A percentile compares a stretch with the other conserved stretches of the same genome.
phyloP scores from a whole-genome alignment of 768 basidiomycete genomes.

The Chalciporus pseudorubinellus region DNA sequence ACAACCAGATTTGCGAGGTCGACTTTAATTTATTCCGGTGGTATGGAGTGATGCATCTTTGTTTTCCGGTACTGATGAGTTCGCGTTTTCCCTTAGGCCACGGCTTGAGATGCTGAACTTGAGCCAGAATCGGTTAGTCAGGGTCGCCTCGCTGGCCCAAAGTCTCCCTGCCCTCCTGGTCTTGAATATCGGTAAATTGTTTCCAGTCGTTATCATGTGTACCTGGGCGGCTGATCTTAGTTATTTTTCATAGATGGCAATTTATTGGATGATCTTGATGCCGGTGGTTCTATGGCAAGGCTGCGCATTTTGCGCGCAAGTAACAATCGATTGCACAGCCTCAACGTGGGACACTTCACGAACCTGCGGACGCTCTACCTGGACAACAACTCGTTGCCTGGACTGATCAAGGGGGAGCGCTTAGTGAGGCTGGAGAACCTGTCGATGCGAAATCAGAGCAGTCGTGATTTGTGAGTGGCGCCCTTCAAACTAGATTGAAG shows the following conservation, averaged over 20 bases:
- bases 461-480: conserved; percentile 65
- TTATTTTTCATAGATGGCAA: conserved; percentile 63
- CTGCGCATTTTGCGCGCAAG: conserved; percentile 84
- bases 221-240: conserved; percentile 13
- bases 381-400: conserved; percentile 72
- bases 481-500: conserved; percentile 7
- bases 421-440: conserved; percentile 82
- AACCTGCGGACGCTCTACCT: conserved; percentile 88
- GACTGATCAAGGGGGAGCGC: conserved; percentile 52
- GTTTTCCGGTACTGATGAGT: conserved; percentile 6
- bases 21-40: conserved; percentile 67
- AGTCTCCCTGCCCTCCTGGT: conserved; percentile 58
- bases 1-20: conserved; percentile 62
- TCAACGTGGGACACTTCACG: conserved; percentile 62
- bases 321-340: conserved; percentile 68
- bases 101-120: conserved; percentile 81
- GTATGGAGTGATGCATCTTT: conserved; percentile 36
- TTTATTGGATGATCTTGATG: conserved; percentile 51
- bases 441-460: conserved; percentile 86
- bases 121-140: conserved; percentile 67
- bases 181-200: conserved; percentile 79
- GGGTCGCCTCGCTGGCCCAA: conserved; percentile 57
- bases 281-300: conserved; percentile 56
- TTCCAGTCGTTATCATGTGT: conserved; percentile 9
- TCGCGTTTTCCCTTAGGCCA: conserved; percentile 34